A percentile compares a stretch with the other conserved stretches of the same genome.
Evolutionary conservation across 2,329 filamentous ascomycete genomes (phyloP).

Genomic region (Corniculantispora saksenae): DNA sequence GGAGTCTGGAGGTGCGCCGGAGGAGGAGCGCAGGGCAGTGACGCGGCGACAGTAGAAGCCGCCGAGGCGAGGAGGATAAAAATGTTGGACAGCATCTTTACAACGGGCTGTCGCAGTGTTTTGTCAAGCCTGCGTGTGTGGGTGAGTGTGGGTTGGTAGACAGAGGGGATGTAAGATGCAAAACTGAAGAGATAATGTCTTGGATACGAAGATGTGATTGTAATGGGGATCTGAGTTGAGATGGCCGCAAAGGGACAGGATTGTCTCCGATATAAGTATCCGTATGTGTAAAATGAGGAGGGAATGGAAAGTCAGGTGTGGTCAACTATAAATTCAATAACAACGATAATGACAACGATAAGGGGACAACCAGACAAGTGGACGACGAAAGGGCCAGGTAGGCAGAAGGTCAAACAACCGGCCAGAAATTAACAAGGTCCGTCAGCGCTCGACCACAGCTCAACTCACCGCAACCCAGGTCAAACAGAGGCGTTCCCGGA

Average conservation of each 20-base stretch:
- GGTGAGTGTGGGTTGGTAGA: background rate
- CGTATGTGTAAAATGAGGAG: no score
- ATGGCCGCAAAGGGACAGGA: conserved; percentile 15
- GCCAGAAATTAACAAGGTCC: conserved; percentile 48
- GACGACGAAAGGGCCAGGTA: conserved; percentile 14
- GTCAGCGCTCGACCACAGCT: conserved; percentile 87
- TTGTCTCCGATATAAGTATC: conserved; percentile 19
- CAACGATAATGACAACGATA: no score
- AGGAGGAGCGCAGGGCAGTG: conserved; percentile 24
- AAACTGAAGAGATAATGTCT: conserved; percentile 10
- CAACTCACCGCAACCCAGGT: conserved; percentile 74
- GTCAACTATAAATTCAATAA: no score
- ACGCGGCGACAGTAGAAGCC: conserved; percentile 31
- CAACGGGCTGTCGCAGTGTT: no score
- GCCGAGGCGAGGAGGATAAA: conserved; percentile 37
- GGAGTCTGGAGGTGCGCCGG: conserved; percentile 14
- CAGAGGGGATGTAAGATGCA: no score
- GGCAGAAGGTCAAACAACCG: no score
- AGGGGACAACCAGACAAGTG: no score
- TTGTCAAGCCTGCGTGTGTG: no score
- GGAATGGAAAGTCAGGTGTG: no score
- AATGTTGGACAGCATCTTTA: conserved; percentile 36
- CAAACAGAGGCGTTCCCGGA: no score
- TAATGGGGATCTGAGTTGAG: no score
- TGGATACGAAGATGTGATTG: conserved; percentile 17